phyloP scores from a whole-genome alignment of 1,284 basidiomycete genomes.

The Volvariella volvacea region DNA sequence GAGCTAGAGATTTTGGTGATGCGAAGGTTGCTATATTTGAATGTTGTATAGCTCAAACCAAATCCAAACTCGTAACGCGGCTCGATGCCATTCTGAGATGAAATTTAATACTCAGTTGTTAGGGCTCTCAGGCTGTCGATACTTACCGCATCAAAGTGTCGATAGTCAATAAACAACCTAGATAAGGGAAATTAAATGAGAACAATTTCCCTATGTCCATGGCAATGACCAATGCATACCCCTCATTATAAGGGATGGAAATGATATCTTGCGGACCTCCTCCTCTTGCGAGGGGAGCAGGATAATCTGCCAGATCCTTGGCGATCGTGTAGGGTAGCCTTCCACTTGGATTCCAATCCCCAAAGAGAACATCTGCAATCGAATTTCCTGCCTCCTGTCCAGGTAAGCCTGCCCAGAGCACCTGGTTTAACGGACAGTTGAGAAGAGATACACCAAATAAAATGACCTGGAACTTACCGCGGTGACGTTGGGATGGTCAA shows the following conservation, averaged over 20 bases:
- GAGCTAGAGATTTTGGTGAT: conserved; percentile 30
- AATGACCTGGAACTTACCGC: conserved; percentile 21
- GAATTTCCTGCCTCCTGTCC: conserved; percentile 78
- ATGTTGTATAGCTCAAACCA: conserved; percentile 80
- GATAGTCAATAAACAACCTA: conserved; percentile 64
- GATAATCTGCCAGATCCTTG: conserved; percentile 60
- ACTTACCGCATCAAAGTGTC: conserved; percentile 67
- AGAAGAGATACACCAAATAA: neutral
- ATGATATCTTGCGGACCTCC: conserved; percentile 34
- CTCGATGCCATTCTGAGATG: conserved; percentile 39
- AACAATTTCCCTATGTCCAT: too few relatives aligned
- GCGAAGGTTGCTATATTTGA: conserved; percentile 55
- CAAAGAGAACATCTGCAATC: conserved; percentile 69
- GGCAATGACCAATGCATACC: conserved; percentile 23
- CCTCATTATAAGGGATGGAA: conserved; percentile 61
- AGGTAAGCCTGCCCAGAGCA: conserved; percentile 61
- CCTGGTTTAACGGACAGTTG: conserved; percentile 18
- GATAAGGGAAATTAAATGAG: conserved; percentile 2
- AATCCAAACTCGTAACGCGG: conserved; percentile 78
- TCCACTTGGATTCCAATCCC: conserved; percentile 67
- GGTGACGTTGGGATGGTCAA: conserved; percentile 67
- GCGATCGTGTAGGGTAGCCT: conserved; percentile 81
- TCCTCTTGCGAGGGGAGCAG: conserved; percentile 43
- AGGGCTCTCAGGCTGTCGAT: neutral
- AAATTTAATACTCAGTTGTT: neutral